Percentiles rank a stretch among this genome's conserved stretches.
Conservation (phyloP, 352 stramenopile species). For the Phytophthora cryptogea region DNA sequence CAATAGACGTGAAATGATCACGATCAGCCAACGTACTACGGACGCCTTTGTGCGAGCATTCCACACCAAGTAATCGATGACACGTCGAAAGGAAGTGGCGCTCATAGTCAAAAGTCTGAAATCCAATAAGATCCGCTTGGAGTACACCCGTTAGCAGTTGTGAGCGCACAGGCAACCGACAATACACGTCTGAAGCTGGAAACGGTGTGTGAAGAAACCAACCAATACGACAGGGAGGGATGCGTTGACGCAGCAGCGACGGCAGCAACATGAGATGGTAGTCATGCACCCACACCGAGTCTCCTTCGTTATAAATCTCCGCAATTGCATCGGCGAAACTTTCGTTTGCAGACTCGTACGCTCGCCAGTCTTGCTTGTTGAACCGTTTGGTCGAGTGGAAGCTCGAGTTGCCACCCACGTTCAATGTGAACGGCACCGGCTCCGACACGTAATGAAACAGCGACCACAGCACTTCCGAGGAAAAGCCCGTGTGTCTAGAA, state of each 20-base stretch:
- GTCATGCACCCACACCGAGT: conserved; percentile 90
- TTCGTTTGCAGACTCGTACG: conserved; percentile 89
- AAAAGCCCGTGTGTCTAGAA: conserved; percentile 89
- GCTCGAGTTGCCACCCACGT: conserved; percentile 36
- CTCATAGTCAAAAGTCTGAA: conserved; percentile 92
- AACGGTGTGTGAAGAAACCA: conserved; percentile 92
- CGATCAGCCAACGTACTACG: conserved; percentile 66
- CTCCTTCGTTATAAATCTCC: conserved; percentile 89
- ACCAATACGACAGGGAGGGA: conserved; percentile 75
- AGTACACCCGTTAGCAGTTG: conserved; percentile 81
- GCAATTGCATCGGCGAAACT: conserved; percentile 85
- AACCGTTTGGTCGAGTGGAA: conserved; percentile 79
- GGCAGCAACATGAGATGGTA: conserved; percentile 91
- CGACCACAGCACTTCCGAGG: conserved; percentile 91
- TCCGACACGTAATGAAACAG: conserved; percentile 92
- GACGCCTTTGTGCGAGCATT: conserved; percentile 78
- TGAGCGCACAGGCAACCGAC: conserved; percentile 75
- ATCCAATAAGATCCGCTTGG: conserved; percentile 82
- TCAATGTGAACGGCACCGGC: conserved; percentile 53
- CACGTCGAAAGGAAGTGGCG: conserved; percentile 88
- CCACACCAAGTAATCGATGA: conserved; percentile 70
- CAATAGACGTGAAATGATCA: conserved; percentile 89
- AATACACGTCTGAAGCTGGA: conserved; percentile 86
- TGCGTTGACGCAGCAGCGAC: conserved; percentile 78
- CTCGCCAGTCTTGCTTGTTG: conserved; percentile 88